These are phyloP conservation scores for Blepharisma undulans DNA, from an alignment of 169 alveolate genomes.

Conservation along the genomic window DNA sequence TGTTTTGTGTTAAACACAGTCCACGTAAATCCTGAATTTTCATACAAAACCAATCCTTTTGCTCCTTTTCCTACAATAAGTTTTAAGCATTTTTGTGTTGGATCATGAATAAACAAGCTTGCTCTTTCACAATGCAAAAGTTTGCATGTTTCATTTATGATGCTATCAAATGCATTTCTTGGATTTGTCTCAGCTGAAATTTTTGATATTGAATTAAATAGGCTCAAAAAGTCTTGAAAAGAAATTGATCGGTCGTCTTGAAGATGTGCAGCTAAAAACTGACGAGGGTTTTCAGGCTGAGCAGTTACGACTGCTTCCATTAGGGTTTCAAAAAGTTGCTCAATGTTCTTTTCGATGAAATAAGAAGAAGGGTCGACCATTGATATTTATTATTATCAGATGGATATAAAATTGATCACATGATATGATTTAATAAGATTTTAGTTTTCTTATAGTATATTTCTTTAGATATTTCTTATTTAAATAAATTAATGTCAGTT, in stretches of 20 bases:
- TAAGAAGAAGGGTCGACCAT: background rate
- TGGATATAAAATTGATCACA: background rate
- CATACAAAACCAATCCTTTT: constrained; percentile 1
- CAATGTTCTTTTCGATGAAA: background rate
- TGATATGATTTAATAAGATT: too few relatives aligned
- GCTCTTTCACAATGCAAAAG: background rate
- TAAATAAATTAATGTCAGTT: background rate
- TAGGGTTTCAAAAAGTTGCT: constrained; percentile 1
- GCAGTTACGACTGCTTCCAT: background rate
- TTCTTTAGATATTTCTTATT: background rate
- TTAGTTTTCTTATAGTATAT: too few relatives aligned
- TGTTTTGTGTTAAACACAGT: background rate
- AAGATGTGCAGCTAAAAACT: constrained; percentile 10
- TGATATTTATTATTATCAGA: background rate
- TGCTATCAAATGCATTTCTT: background rate
- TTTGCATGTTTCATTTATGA: background rate
- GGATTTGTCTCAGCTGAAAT: background rate
- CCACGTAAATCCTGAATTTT: constrained; percentile 19
- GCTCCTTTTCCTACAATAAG: constrained; percentile 29
- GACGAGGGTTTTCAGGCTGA: background rate
- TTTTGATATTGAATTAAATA: background rate
- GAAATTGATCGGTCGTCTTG: background rate
- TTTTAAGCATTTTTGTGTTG: background rate
- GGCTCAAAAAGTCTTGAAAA: background rate
- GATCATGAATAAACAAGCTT: background rate